Base-by-base conservation (phyloP, 1,284 basidiomycete species). In the Austropuccinia psidii region DNA sequence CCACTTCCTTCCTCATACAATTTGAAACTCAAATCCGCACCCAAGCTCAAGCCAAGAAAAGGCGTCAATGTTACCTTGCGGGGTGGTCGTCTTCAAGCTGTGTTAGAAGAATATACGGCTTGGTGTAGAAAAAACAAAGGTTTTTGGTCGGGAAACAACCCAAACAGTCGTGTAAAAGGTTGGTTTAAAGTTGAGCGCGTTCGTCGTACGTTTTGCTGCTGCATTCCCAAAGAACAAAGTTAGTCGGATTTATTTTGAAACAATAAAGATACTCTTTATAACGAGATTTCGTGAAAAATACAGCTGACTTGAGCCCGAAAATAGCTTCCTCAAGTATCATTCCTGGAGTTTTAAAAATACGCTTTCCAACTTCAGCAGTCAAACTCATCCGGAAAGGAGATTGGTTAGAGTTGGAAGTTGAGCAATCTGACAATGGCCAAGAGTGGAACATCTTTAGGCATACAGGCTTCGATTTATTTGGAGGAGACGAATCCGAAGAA, bases 391-490 rank as follows among this genome's bases (percentile, higher is more conserved):
- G 70, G 15, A 73, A 65, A 54, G 49, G 57, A 45, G 70, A 73
- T 41, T 45, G 33, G 27, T 41, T 73, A 13, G 39, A 55, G 49
- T 54, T 73, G 24, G 61, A 73, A 24, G 49, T 73, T 13, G 41
- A 65, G n/a, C 33, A 65, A 17, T 37, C 70, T 5, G 70, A 73
- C 37, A 61, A 73, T 52, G 50, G 61, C 27, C 49, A 24, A 33
- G 70, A 73, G 41, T 73, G 70, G 70, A 73, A 73, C 29, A 65
- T 64, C 27, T 73, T 73, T 52, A 52, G 55, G 37, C 33, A 73
- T 41, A 41, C 35, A 33, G 54, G 50, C 52, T 73, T 47, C 49
- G 70, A 73, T 24, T 29, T 73, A 15, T 65, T 35, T 37, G 49
- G 60, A 24, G 70, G 60, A 15, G 70, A 73, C 35, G 70, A 73